Percentiles rank a stretch among this genome's conserved stretches.
Evolutionary conservation across 2,329 filamentous ascomycete genomes (phyloP).

Genomic region (Pseudogymnoascus sp.): DNA sequence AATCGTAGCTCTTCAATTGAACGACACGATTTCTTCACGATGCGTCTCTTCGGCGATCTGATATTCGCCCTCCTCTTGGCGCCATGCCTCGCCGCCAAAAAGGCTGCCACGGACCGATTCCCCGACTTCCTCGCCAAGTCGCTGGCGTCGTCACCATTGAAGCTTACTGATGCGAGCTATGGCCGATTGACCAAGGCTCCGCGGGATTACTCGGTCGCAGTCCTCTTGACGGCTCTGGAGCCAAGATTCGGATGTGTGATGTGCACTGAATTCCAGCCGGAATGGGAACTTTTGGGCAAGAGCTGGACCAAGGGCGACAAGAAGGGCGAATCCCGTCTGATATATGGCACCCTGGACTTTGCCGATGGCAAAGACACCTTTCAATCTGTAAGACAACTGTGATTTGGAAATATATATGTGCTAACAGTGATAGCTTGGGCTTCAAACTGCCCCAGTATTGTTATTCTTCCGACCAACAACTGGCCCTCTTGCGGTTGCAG

Average conservation of each 20-base stretch:
- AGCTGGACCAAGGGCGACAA: constrained; percentile 85
- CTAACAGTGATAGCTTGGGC: constrained; percentile 56
- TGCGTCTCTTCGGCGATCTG: constrained; percentile 60
- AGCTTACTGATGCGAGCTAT: constrained; percentile 70
- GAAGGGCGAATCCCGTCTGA: constrained; percentile 57
- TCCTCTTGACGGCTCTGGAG: constrained; percentile 83
- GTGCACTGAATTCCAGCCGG: constrained; percentile 85
- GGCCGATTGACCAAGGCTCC: constrained; percentile 65
- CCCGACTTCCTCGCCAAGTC: constrained; percentile 60
- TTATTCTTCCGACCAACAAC: constrained; percentile 78
- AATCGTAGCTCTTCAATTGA: neutral
- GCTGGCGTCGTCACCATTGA: constrained; percentile 56
- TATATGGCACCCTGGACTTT: constrained; percentile 87
- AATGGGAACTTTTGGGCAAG: constrained; percentile 79
- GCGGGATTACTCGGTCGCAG: constrained; percentile 72
- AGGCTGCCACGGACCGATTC: constrained; percentile 58
- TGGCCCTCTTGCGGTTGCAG: constrained; percentile 66
- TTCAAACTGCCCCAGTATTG: constrained; percentile 89
- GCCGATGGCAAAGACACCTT: constrained; percentile 74
- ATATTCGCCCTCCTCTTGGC: constrained; percentile 54
- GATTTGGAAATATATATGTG: constrained; percentile 8
- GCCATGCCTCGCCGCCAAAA: constrained; percentile 54
- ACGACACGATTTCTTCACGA: constrained; percentile 34
- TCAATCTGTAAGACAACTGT: constrained; percentile 56
- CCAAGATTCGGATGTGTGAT: constrained; percentile 74